These are phyloP conservation scores for Diplogelasinospora grovesii DNA, from an alignment of 495 filamentous ascomycete species.

Conservation along the genomic window DNA sequence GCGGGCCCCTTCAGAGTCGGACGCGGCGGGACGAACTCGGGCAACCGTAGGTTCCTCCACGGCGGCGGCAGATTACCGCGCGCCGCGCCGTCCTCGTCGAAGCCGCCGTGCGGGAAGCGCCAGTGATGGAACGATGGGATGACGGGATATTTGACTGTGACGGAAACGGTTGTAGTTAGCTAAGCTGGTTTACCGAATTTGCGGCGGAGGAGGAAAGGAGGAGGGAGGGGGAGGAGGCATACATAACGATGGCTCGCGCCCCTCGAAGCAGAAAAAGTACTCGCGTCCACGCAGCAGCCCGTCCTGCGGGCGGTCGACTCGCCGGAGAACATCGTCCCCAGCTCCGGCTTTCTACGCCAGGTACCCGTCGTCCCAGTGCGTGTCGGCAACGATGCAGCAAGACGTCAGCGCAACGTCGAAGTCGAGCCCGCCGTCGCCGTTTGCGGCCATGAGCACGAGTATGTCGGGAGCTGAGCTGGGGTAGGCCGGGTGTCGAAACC, in stretches of 20 bases:
- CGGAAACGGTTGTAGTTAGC: slow-evolving; percentile 1
- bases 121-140: slow-evolving; percentile 16
- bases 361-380: not conserved
- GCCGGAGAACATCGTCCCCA: not conserved
- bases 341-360: slow-evolving; percentile 1
- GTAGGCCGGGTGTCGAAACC: slow-evolving; percentile 5
- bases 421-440: slow-evolving; percentile 7
- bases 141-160: slow-evolving; percentile 8
- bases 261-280: slow-evolving; percentile 7
- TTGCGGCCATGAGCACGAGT: slow-evolving; percentile 2
- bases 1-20: not conserved
- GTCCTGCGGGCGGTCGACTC: slow-evolving; percentile 1
- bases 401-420: slow-evolving; percentile 6
- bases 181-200: too few relatives aligned
- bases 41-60: not conserved
- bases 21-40: slow-evolving; percentile 1
- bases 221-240: not conserved
- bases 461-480: slow-evolving; percentile 1
- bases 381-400: slow-evolving; percentile 6
- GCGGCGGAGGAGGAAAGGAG: too few relatives aligned
- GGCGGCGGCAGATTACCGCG: slow-evolving; percentile 2
- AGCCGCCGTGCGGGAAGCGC: slow-evolving; percentile 13
- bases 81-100: slow-evolving; percentile 2
- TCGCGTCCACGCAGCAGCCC: slow-evolving; percentile 1
- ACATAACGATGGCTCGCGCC: not conserved